Evolutionary conservation across 441 rosid genomes (phyloP).

Genomic region (Bruguiera hainesii): DNA sequence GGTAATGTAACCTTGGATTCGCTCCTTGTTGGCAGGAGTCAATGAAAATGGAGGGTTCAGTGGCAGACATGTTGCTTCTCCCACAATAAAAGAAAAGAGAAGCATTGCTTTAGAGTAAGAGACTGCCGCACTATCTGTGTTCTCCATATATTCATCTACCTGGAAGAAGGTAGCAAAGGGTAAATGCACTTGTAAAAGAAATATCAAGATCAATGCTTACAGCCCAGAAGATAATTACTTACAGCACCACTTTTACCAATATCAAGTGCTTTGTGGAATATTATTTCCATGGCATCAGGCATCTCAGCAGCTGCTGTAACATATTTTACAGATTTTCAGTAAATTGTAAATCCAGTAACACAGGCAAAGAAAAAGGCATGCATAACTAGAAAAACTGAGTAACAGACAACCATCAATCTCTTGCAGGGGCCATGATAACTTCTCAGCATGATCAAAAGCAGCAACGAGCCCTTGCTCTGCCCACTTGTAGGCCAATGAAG

Average conservation of each 20-base stretch:
- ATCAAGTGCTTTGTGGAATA: conserved; percentile 54
- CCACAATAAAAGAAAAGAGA: conserved; percentile 59
- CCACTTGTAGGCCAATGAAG: conserved; percentile 47
- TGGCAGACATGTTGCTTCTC: conserved; percentile 63
- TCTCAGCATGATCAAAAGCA: conserved; percentile 60
- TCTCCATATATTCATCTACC: conserved; percentile 65
- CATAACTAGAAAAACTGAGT: conserved; percentile 6
- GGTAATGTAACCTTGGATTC: conserved; percentile 53
- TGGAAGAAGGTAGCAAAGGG: conserved; percentile 10
- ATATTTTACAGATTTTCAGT: conserved; percentile 16
- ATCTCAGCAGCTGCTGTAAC: conserved; percentile 58
- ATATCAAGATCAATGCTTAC: neutral
- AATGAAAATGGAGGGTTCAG: conserved; percentile 57
- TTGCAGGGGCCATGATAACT: conserved; percentile 42
- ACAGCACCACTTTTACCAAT: conserved; percentile 68
- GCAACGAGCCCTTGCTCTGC: conserved; percentile 54
- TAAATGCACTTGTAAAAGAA: neutral
- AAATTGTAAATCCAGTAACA: conserved; percentile 10
- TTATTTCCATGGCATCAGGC: conserved; percentile 81
- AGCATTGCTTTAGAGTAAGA: conserved; percentile 69
- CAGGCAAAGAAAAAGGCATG: neutral
- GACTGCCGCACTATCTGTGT: conserved; percentile 48
- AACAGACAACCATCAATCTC: conserved; percentile 50
- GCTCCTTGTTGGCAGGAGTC: conserved; percentile 44
- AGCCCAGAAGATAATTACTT: conserved; percentile 26